Base-by-base conservation (phyloP, 176 grass and related monocot genomes). In the Raddia distichophylla region DNA sequence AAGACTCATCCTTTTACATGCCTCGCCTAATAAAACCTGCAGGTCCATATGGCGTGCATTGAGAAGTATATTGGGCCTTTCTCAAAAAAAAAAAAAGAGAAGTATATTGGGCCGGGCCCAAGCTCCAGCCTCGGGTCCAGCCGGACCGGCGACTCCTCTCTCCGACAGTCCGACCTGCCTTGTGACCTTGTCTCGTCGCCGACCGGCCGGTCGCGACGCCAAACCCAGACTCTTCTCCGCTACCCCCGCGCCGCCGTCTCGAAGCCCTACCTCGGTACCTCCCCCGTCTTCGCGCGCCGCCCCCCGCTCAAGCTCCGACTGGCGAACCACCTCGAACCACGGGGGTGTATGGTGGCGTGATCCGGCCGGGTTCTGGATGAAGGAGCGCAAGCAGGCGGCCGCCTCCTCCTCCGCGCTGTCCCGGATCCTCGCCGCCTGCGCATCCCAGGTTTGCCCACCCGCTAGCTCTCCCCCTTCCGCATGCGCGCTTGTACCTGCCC, bases 351-450 rank as follows among this genome's bases (percentile, higher is more conserved):
- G 79, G 33, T 46, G 56, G 74, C 48, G 14, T 88, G 86, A 88
- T 77, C 80, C 54, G 83, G 78, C 82, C 48, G 11, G 74, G 47
- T 19, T 4, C 46, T 79, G 78, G 63, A 93, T 90, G 84, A 90
- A 93, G 76, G 91, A 93, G 66, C 77, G 80, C 52, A 93, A 76
- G 64, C 80, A 61, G 54, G 76, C 77, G 64, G 64, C 53, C 51
- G 42, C 75, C 78, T 47, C 80, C 51, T 51, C 75, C 78, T 47
- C 80, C 55, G 65, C 68, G 44, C n/a, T 84, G n/a, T 58, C 35
- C 46, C 84, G 90, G 49, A 80, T 93, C 75, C 84, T 93, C 68
- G 42, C 86, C 40, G 55, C 75, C 46, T 93, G 91, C 73, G 73
- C 82, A 35, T 82, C 85, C 80, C 91, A 91, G 91, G 91, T 93